Conservation (phyloP, 192 early-diverging fungal genomes). For the Coemansia nantahalensis region DNA sequence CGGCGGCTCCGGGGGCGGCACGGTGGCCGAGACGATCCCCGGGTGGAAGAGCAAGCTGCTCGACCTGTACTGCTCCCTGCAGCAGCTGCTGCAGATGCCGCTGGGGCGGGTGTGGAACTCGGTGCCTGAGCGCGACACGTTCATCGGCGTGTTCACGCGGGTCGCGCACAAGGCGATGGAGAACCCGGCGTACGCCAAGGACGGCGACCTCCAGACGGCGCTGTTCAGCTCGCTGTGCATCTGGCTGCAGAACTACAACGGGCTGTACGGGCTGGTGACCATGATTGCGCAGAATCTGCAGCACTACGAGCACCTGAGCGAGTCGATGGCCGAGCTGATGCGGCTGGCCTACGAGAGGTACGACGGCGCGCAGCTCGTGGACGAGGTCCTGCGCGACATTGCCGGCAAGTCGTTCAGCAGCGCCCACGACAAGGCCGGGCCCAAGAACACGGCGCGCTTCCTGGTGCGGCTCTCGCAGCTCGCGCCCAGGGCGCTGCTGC, state of each 20-base stretch:
- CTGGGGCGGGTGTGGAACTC: constrained; percentile 64
- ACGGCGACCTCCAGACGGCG: constrained; percentile 54
- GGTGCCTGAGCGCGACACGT: constrained; percentile 50
- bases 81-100: constrained; percentile 43
- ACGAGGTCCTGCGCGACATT: constrained; percentile 71
- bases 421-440: constrained; percentile 69
- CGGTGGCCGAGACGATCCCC: constrained; percentile 32
- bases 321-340: constrained; percentile 79
- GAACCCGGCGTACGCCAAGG: constrained; percentile 67
- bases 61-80: constrained; percentile 33
- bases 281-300: constrained; percentile 80
- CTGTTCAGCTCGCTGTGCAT: constrained; percentile 71
- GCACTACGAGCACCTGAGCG: constrained; percentile 80
- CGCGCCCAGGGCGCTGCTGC: constrained; percentile 77
- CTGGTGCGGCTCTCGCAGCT: constrained; percentile 79
- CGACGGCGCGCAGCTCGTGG: constrained; percentile 64
- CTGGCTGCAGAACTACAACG: constrained; percentile 77
- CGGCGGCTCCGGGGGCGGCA: constrained; percentile 22
- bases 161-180: constrained; percentile 80
- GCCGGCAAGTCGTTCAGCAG: constrained; percentile 59
- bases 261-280: constrained; percentile 71
- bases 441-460: constrained; percentile 85
- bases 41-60: constrained; percentile 48
- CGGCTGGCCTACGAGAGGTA: constrained; percentile 59
- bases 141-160: constrained; percentile 67